Evolutionary conservation across 805 yeast genomes (phyloP).

Genomic region (Yamadazyma phyllophila): DNA sequence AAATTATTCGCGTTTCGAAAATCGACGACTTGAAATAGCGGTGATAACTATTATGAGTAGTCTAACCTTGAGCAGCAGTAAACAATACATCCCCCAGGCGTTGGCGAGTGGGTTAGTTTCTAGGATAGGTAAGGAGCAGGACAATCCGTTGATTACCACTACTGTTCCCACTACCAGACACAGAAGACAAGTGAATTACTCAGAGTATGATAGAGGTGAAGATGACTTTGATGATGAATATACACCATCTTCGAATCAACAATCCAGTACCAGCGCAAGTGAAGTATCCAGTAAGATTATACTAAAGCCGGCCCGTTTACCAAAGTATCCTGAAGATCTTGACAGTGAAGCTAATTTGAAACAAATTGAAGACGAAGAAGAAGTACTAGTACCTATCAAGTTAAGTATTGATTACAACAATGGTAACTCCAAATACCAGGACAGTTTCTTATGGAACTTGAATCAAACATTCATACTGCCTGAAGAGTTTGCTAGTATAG

Average conservation of each 20-base stretch:
- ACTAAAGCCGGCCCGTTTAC: constrained; percentile 22
- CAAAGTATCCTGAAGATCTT: constrained; percentile 22
- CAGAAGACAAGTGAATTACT: constrained; percentile 78
- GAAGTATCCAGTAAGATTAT: constrained; percentile 26
- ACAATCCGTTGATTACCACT: constrained; percentile 64
- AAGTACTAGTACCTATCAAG: constrained; percentile 62
- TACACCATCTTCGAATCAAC: constrained; percentile 9
- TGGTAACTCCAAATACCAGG: constrained; percentile 48
- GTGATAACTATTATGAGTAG: neutral
- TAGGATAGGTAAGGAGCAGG: constrained; percentile 63
- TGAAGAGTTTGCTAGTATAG: constrained; percentile 66
- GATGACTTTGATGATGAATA: constrained; percentile 36
- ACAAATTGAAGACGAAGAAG: constrained; percentile 30
- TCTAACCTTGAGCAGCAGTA: neutral
- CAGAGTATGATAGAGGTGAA: constrained; percentile 71
- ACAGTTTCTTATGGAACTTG: constrained; percentile 72
- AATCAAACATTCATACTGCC: constrained; percentile 68
- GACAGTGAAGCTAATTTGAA: constrained; percentile 21
- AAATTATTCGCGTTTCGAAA: constrained; percentile 1
- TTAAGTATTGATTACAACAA: constrained; percentile 59
- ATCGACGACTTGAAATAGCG: constrained; percentile 2
- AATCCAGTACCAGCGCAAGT: constrained; percentile 13
- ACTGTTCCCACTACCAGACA: constrained; percentile 75
- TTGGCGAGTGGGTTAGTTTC: constrained; percentile 70
- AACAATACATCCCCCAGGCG: constrained; percentile 64